phyloP scores from a whole-genome alignment of 192 early-diverging fungal genomes.

The Dissophora globulifera region DNA sequence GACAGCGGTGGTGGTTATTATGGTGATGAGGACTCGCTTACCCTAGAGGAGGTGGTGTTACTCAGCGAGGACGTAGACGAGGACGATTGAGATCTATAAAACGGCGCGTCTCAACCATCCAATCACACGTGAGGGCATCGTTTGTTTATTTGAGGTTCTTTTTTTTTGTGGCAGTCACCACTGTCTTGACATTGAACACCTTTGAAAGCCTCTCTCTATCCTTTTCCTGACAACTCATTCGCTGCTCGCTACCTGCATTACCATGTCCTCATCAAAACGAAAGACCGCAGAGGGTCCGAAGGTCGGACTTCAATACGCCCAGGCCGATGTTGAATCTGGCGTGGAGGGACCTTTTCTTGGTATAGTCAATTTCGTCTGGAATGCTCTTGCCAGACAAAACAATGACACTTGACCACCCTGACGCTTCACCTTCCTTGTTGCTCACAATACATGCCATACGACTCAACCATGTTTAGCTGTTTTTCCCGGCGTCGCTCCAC shows the following conservation, averaged over 20 bases:
- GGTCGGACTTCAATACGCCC: slow-evolving; percentile 29
- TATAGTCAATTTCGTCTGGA: slow-evolving; percentile 3
- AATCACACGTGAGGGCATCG: background rate
- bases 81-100: slow-evolving; percentile 1
- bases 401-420: no score
- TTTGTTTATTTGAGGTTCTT: background rate
- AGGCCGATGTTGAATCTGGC: slow-evolving; percentile 30
- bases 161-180: background rate
- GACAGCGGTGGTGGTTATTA: background rate
- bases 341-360: slow-evolving; percentile 47
- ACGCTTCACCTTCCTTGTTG: no score
- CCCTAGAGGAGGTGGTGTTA: background rate
- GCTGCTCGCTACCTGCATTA: background rate
- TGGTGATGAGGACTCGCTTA: background rate
- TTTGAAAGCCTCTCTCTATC: no score
- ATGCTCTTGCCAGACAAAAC: background rate
- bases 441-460: no score
- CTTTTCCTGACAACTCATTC: background rate
- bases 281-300: slow-evolving; percentile 26
- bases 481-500: slow-evolving; percentile 61
- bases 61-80: background rate
- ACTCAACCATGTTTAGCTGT: no score
- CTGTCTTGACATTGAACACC: no score
- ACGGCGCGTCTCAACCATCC: background rate
- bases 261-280: slow-evolving; percentile 49